phyloP scores from a whole-genome alignment of 2,329 filamentous ascomycete genomes.

The Trichoderma oligosporum region DNA sequence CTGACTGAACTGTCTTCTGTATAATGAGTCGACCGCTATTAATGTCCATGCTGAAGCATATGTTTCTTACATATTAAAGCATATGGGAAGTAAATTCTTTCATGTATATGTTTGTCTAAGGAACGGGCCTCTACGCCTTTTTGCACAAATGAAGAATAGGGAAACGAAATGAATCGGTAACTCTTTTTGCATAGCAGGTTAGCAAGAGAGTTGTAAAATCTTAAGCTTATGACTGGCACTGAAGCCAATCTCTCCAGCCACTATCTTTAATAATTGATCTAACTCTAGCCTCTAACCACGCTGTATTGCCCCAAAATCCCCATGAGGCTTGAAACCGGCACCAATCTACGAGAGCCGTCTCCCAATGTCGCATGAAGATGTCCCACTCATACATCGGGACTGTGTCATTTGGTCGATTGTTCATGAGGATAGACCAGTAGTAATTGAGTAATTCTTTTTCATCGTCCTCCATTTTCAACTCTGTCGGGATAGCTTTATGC shows the following conservation, averaged over 20 bases:
- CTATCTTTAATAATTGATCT: slow-evolving; percentile 45
- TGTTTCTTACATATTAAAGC: too few relatives aligned
- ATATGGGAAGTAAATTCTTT: too few relatives aligned
- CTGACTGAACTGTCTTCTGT: too few relatives aligned
- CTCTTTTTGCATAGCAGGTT: too few relatives aligned
- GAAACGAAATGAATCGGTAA: too few relatives aligned
- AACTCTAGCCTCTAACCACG: slow-evolving; percentile 55
- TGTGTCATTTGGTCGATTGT: not conserved
- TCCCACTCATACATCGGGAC: slow-evolving; percentile 49
- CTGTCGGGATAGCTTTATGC: slow-evolving; percentile 29
- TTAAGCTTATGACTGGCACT: not conserved
- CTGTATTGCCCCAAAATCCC: slow-evolving; percentile 59
- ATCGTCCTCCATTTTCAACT: slow-evolving; percentile 47
- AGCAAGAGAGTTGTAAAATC: not conserved
- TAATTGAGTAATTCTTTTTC: slow-evolving; percentile 49
- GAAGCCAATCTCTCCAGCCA: slow-evolving; percentile 45
- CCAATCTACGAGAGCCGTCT: slow-evolving; percentile 66
- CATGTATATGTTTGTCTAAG: too few relatives aligned
- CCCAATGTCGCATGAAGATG: slow-evolving; percentile 57
- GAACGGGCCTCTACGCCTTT: too few relatives aligned
- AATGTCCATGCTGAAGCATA: too few relatives aligned
- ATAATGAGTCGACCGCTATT: too few relatives aligned
- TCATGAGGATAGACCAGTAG: slow-evolving; percentile 44
- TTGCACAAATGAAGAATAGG: too few relatives aligned
- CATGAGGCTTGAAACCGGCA: slow-evolving; percentile 57